Base-by-base conservation (phyloP, 176 grass and related monocot species). In the Aegilops speltoides region DNA sequence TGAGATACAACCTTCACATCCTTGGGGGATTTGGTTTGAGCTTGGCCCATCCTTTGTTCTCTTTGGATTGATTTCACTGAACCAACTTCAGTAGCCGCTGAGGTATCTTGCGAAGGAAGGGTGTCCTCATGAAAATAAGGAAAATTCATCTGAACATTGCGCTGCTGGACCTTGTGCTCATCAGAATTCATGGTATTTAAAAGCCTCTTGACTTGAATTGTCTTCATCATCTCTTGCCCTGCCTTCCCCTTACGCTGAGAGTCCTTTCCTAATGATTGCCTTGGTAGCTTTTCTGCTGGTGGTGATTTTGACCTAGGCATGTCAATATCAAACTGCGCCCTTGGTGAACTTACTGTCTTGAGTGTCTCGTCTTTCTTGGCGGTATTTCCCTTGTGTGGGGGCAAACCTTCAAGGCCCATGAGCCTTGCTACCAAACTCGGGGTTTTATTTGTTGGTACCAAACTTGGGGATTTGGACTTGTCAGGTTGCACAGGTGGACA, bases 351-450 rank as follows among this genome's bases (percentile, higher is more conserved):
- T 12, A 91, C 76, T 25, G 34, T 84, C 64, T 88, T 93, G 43
- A 64, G 83, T 13, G 57, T 86, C 70, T 88, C 86, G 0, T 91
- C 91, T 87, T 86, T 93, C 83, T 73, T 52, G n/a, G 72, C 14
- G 9, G 65, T 40, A 68, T 67, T 73, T 77, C 17, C 68, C 54
- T 79, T 85, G 19, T 87, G 85, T 60, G 38, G 23, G 60, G 91
- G 90, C 69, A 79, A 64, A 69, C 91, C 89, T 73, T 91, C 89
- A 78, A 98, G 87, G 67, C 93, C 96, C 96, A 98, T 98, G 77
- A 98, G 93, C 87, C 90, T 98, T 34, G 91, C 96, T 82, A 98
- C 87, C 79, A 98, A 80, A 45, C 91, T 90, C 81, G 84, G 68
- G 46, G 86, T 48, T 80, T 85, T 93, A 54, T 54, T 54, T 54